Conservation (phyloP, 176 grass and related monocot genomes). For the Cocos nucifera region DNA sequence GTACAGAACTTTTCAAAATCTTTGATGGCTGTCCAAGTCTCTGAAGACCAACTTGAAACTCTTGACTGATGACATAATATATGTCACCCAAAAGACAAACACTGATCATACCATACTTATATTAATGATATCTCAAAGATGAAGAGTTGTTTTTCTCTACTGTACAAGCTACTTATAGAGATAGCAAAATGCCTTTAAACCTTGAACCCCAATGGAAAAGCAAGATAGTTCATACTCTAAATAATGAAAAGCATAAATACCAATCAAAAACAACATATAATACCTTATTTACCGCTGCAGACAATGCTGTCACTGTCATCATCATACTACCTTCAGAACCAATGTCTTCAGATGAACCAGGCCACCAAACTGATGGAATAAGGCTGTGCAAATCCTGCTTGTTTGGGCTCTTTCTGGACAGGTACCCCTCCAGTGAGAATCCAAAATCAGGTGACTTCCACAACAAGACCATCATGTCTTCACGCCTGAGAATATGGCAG, state of each 20-base stretch:
- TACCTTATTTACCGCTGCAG: conserved; percentile 70
- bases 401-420: conserved; percentile 67
- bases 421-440: conserved; percentile 70
- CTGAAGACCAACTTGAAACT: too few species aligned
- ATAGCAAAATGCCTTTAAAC: too few species aligned
- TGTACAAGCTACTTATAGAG: too few species aligned
- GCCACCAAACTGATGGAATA: conserved; percentile 87
- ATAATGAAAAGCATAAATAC: neutral
- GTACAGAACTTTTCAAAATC: too few species aligned
- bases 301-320: conserved; percentile 48
- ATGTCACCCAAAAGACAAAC: too few species aligned
- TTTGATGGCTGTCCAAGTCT: too few species aligned
- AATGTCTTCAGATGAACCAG: conserved; percentile 59
- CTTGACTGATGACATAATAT: too few species aligned
- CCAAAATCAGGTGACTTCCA: conserved; percentile 57
- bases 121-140: too few species aligned
- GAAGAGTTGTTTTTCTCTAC: too few species aligned
- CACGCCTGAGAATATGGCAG: conserved; percentile 58
- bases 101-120: too few species aligned
- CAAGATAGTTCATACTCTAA: neutral
- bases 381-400: conserved; percentile 69
- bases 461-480: conserved; percentile 64
- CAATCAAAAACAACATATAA: neutral
- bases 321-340: conserved; percentile 51
- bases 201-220: too few species aligned